Evolutionary conservation across 768 basidiomycete species (phyloP), one percentile per base, ranked within the genome.

Genomic region (Solioccasus polychromus): DNA sequence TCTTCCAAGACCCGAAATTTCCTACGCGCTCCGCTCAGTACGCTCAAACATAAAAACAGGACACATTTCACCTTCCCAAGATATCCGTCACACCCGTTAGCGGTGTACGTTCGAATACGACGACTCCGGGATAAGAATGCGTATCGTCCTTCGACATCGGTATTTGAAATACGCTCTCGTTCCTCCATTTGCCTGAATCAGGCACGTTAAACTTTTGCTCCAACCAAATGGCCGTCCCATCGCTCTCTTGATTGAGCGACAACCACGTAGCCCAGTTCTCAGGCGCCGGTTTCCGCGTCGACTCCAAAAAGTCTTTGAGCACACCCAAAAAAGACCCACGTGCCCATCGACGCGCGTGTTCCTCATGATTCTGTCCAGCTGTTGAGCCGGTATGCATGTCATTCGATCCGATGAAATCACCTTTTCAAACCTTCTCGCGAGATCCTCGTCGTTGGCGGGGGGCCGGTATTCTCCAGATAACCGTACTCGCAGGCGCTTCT

Each of bases 211-310:
- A 88, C 63, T 91, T 91, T 52, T 74, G 73, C 56, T 88, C 82
- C 32, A 89, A 55, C 88, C 88, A 90, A 30, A 88, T 87, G 3
- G 86, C 85, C 8, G 87, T 89, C 17, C 77, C 79, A 54, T 88
- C 85, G 53, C 73, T 80, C 46, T 81, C 81, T 11, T 79, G 77
- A 57, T 89, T 88, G 55, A 79, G 71, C 3, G 87, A 86, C n/a
- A 90, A 59, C 88, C 87, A 89, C 30, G 80, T 63, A 20, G 74
- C 71, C 83, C 85, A 88, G 7, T 76, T 66, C 3, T 54, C 36
- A 56, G 67, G 45, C 68, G 61, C 4, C 59, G 62, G 25, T 48
- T 41, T 34, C 28, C 55, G 43, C 12, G 69, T 51, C 68, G 71
- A 34, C 58, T 61, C 41, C 70, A 68, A 39, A 79, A 63, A 48